These are phyloP conservation scores for Dioscorea zingiberensis DNA, from an alignment of 106 monocot species.

Conservation along the genomic window DNA sequence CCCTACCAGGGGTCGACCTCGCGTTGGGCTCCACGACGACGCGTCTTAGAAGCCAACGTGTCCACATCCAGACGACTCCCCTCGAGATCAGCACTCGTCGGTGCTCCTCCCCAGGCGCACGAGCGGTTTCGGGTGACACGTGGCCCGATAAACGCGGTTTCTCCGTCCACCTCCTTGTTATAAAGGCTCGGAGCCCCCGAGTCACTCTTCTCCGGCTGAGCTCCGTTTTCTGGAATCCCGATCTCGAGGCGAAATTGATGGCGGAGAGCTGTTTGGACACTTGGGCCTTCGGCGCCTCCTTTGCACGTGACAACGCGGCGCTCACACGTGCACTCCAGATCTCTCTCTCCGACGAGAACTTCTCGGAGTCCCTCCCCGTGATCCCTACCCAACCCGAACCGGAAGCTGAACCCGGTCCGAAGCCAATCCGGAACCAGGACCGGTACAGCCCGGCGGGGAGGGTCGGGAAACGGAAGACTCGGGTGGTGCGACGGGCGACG, in stretches of 20 bases:
- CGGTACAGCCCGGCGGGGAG: neutral
- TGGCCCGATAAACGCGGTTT: neutral
- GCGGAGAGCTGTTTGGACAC: neutral
- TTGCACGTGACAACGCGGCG: conserved; percentile 42
- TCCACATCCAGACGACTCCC: too few species aligned
- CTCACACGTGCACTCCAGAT: conserved; percentile 56
- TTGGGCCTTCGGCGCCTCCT: conserved; percentile 10
- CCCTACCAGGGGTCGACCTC: too few species aligned
- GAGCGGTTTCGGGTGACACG: too few species aligned
- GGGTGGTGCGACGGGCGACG: conserved; percentile 31
- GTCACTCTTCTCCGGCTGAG: neutral
- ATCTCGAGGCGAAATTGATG: neutral
- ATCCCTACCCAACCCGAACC: neutral
- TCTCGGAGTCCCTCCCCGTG: neutral
- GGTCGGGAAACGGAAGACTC: conserved; percentile 36
- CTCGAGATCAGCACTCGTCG: neutral
- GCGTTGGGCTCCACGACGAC: too few species aligned
- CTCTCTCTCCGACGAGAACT: conserved; percentile 30
- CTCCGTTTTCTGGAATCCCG: neutral
- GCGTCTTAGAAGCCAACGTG: too few species aligned
- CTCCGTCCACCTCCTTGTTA: neutral
- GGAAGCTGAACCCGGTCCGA: neutral
- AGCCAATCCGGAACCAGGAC: neutral
- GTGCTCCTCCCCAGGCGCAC: too few species aligned
- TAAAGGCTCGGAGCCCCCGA: neutral